phyloP scores from a whole-genome alignment of 176 grass and related monocot species.

The Carex littledalei region DNA sequence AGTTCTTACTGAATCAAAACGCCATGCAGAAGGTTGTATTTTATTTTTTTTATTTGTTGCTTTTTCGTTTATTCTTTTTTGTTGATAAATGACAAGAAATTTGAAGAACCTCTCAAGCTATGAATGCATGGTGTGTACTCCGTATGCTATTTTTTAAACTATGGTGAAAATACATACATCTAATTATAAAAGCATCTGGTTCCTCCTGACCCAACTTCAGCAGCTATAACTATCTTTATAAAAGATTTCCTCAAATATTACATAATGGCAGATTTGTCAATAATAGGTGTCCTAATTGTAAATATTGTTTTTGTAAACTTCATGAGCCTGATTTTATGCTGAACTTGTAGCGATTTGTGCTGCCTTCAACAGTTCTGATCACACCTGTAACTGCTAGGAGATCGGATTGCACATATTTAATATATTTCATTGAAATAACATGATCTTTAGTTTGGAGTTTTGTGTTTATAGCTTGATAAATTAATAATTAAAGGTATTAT shows the following conservation, averaged over 20 bases:
- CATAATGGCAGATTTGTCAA: neutral
- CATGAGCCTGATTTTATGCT: neutral
- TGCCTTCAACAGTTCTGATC: neutral
- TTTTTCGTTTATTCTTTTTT: neutral
- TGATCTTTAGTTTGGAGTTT: neutral
- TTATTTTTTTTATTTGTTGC: constrained; percentile 5
- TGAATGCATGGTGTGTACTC: neutral
- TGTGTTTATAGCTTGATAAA: neutral
- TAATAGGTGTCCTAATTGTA: neutral
- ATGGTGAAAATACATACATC: neutral
- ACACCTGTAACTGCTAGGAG: neutral
- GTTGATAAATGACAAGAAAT: constrained; percentile 2
- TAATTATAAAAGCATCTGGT: neutral
- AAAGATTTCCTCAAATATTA: neutral
- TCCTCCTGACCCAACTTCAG: neutral
- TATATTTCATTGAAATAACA: neutral
- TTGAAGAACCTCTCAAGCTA: neutral
- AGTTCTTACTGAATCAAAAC: constrained; percentile 96
- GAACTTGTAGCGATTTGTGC: neutral
- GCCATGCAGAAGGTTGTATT: constrained; percentile 65
- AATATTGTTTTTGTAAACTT: too few relatives aligned
- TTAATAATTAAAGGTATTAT: neutral
- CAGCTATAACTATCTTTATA: neutral
- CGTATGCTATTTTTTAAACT: neutral
- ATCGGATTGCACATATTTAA: neutral